phyloP scores from a whole-genome alignment of 108 stramenopile genomes.

The Nitzschia inconspicua region DNA sequence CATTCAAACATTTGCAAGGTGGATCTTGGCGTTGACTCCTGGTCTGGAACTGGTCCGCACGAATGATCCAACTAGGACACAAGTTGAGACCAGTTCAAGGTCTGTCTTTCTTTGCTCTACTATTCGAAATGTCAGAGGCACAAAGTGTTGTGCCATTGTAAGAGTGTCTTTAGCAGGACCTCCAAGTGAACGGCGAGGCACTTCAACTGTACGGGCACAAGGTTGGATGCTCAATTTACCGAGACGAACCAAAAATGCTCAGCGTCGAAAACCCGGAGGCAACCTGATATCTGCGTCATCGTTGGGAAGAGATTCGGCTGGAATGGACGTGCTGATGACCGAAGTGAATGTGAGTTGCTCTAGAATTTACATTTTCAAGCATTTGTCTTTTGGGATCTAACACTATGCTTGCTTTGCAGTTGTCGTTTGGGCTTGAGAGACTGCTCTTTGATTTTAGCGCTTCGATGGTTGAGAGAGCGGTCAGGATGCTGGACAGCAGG shows the following conservation, averaged over 20 bases:
- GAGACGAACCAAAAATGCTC: neutral
- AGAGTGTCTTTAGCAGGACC: constrained; percentile 4
- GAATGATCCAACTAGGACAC: neutral
- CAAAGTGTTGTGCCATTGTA: constrained; percentile 16
- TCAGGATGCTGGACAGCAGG: constrained; percentile 15
- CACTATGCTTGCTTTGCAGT: constrained; percentile 2
- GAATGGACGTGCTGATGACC: constrained; percentile 18
- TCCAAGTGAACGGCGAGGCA: neutral
- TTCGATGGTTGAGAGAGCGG: constrained; percentile 22
- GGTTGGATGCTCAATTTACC: constrained; percentile 13
- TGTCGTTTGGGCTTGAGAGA: constrained; percentile 25
- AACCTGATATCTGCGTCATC: constrained; percentile 4
- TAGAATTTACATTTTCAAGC: neutral
- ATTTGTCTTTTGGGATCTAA: neutral
- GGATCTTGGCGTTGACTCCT: constrained; percentile 18
- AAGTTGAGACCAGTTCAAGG: neutral
- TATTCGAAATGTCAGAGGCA: constrained; percentile 18
- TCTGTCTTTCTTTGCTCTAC: constrained; percentile 22
- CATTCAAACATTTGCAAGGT: constrained; percentile 22
- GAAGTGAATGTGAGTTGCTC: constrained; percentile 22
- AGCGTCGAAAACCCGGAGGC: neutral
- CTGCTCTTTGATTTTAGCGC: constrained; percentile 37
- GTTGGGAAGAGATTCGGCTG: constrained; percentile 28
- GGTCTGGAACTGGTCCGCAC: constrained; percentile 18
- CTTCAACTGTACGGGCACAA: constrained; percentile 11